Percentiles rank a stretch among this genome's conserved stretches.
Conservation (phyloP, 805 yeast species). For the Saccharomyces mikatae region DNA sequence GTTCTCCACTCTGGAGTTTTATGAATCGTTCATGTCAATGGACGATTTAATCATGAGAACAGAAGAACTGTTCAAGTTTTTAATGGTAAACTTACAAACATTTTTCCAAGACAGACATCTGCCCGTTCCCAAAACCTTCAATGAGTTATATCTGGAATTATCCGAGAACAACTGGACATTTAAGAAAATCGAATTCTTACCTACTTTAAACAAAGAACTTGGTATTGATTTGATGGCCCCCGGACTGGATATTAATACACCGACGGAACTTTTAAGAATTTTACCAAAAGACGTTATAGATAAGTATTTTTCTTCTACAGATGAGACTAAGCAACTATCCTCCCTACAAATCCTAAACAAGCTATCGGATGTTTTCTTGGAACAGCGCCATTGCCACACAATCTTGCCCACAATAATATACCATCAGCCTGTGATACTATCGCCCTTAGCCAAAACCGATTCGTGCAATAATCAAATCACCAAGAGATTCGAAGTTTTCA, state of each 20-base stretch:
- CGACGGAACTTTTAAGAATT: constrained; percentile 10
- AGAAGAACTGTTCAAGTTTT: constrained; percentile 43
- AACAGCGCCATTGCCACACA: constrained; percentile 44
- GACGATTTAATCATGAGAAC: constrained; percentile 60
- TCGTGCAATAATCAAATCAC: constrained; percentile 37
- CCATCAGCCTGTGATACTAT: constrained; percentile 76
- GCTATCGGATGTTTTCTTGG: constrained; percentile 54
- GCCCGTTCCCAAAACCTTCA: not conserved
- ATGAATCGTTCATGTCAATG: constrained; percentile 61
- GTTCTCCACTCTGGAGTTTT: constrained; percentile 84
- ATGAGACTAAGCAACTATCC: constrained; percentile 24
- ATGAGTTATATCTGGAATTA: constrained; percentile 8
- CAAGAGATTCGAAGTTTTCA: constrained; percentile 75
- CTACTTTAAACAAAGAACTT: constrained; percentile 22
- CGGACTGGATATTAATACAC: constrained; percentile 30
- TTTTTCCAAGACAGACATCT: constrained; percentile 14
- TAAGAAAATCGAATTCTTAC: constrained; percentile 26
- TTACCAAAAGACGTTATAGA: constrained; percentile 7
- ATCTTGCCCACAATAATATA: constrained; percentile 59
- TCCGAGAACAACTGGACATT: constrained; percentile 19
- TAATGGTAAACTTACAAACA: constrained; percentile 28
- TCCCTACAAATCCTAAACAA: constrained; percentile 58
- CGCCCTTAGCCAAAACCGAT: constrained; percentile 78
- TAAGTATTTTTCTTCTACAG: constrained; percentile 1
- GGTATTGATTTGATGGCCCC: constrained; percentile 9